Conservation (phyloP, 139 green algal species). For the Chlorella ohadii region DNA sequence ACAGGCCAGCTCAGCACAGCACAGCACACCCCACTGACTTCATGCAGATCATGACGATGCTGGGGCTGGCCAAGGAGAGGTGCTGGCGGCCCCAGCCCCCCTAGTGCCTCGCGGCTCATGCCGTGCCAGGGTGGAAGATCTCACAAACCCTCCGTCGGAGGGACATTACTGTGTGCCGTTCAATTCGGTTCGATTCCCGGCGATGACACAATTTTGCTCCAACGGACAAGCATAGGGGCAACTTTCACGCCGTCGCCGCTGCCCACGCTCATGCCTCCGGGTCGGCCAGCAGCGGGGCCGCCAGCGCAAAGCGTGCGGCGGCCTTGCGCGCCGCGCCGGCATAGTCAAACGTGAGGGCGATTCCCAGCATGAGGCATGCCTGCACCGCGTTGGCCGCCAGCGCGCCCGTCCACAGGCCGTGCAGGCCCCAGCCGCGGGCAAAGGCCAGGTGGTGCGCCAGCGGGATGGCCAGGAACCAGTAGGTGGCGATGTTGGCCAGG, state of each 20-base stretch:
- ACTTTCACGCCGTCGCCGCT: no score
- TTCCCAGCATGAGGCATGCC: neutral
- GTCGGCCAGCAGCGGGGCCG: no score
- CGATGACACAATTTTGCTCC: no score
- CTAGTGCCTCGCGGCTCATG: neutral
- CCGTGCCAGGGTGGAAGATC: no score
- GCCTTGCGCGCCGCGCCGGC: neutral
- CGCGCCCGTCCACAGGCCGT: slow-evolving; percentile 10
- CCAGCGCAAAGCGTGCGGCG: neutral
- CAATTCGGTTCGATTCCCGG: no score
- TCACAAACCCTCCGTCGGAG: no score
- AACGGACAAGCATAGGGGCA: no score
- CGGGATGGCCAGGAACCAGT: slow-evolving; percentile 24
- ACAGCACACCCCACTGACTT: neutral
- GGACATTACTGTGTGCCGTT: no score
- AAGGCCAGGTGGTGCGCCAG: slow-evolving; percentile 21
- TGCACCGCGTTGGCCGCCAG: slow-evolving; percentile 1
- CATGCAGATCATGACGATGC: slow-evolving; percentile 25
- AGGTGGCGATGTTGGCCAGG: slow-evolving; percentile 7
- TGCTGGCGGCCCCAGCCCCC: slow-evolving; percentile 10
- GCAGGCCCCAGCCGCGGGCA: neutral
- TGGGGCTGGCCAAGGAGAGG: neutral
- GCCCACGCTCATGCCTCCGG: no score
- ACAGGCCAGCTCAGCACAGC: no score
- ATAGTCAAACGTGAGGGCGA: slow-evolving; percentile 1